Conservation (phyloP, 352 stramenopile species). For the Globisporangium radiosum region DNA sequence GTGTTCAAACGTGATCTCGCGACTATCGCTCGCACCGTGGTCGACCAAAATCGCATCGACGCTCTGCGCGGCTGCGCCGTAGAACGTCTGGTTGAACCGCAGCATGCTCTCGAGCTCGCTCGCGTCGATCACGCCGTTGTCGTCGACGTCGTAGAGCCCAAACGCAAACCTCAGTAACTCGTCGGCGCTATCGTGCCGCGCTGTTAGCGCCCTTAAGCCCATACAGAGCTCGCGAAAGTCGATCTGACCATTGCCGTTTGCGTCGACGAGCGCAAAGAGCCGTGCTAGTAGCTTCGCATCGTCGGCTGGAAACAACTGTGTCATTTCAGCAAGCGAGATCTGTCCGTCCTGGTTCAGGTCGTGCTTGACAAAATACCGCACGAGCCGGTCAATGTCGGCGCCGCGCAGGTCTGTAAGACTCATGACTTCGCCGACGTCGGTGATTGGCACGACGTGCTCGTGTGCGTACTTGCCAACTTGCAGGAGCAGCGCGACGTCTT, state of each 20-base stretch:
- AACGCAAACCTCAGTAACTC: constrained; percentile 54
- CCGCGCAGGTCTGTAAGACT: constrained; percentile 37
- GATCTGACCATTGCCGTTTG: constrained; percentile 53
- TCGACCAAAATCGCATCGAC: constrained; percentile 22
- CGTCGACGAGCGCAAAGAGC: constrained; percentile 53
- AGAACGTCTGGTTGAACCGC: constrained; percentile 41
- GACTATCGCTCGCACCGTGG: constrained; percentile 4
- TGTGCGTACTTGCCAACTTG: constrained; percentile 48
- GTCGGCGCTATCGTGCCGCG: constrained; percentile 23
- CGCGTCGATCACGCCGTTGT: constrained; percentile 48
- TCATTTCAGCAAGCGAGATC: constrained; percentile 63
- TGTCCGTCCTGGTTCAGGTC: constrained; percentile 56
- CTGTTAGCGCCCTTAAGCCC: constrained; percentile 44
- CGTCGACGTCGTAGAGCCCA: constrained; percentile 53
- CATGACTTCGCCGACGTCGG: constrained; percentile 45
- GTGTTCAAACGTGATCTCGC: constrained; percentile 27
- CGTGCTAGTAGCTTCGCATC: constrained; percentile 42
- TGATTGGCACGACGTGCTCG: constrained; percentile 52
- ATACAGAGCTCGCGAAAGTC: constrained; percentile 72
- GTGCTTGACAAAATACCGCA: constrained; percentile 47
- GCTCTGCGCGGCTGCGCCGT: constrained; percentile 24
- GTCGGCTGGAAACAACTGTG: constrained; percentile 36
- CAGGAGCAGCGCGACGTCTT: constrained; percentile 60
- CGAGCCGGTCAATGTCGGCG: constrained; percentile 38
- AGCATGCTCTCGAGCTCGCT: constrained; percentile 42